Base-by-base conservation (phyloP, 208 protist species). In the Trypanosomatidae sp. region DNA sequence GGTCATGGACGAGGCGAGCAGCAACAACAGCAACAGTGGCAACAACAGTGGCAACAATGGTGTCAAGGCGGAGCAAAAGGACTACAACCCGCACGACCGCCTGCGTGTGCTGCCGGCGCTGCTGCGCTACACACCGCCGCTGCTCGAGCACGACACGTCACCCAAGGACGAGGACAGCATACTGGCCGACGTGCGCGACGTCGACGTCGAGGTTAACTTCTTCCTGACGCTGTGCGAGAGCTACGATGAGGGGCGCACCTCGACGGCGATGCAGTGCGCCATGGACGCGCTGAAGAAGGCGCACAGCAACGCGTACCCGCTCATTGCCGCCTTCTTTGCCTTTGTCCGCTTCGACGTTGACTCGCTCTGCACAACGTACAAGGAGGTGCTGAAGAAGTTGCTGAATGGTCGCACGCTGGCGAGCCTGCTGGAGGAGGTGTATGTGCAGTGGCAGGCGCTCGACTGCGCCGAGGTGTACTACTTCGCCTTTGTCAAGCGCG, bases 261-360 rank as follows among this genome's bases (percentile, higher is more conserved):
- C 50, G 16, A 59, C 43, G 6, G 42, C 56, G 10, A 20, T 44
- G 16, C 56, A 61, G 56, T 57, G 32, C 30, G 57, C 58, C 33
- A 53, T 61, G 23, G 62, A 61, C 47, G 15, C 11, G 10, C 22
- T 46, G 26, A 65, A 46, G 44, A 58, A 61, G 20, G 8, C 54
- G 8, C 40, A 52, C 1, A 48, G 54, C 21, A 43, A 43, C 15
- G 28, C 46, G 2, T 59, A 53, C 30, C 66, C 54, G 5, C 43
- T 79, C 19, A 39, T 86, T 10, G 80, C 75, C 6, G 78, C 83
- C 43, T 61, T 88, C 52, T 92, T 87, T 35, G 87, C 76, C 3
- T 92, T 80, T 72, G 66, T 73, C 10, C 78, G 76, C 6, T 92
- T 71, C 55, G 78, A 92, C 45, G 56, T 82, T 7, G 70, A 81